phyloP scores from a whole-genome alignment of 2,329 filamentous ascomycete genomes.

The Aureobasidium uvarum region DNA sequence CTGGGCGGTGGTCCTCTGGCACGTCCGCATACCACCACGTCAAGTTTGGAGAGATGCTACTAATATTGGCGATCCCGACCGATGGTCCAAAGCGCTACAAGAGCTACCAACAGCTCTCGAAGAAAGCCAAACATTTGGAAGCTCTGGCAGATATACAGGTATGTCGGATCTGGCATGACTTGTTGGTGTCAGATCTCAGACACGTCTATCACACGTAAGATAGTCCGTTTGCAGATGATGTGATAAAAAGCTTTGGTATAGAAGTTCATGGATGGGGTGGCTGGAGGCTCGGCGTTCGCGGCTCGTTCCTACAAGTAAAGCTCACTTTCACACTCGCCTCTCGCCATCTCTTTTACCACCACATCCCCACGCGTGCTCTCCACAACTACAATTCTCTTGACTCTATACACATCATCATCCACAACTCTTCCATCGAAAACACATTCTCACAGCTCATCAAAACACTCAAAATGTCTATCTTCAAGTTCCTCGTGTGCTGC shows the following conservation, averaged over 20 bases:
- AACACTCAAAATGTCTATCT: neutral
- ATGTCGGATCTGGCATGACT: neutral
- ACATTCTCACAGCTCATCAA: neutral
- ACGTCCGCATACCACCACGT: no score
- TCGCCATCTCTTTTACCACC: neutral
- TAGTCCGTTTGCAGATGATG: neutral
- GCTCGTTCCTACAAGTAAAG: neutral
- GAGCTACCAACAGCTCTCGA: neutral
- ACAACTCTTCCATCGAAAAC: neutral
- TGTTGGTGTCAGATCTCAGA: neutral
- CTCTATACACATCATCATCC: neutral
- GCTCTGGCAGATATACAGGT: neutral
- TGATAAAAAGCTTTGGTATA: neutral
- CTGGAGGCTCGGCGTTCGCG: neutral
- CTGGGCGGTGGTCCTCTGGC: no score
- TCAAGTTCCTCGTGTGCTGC: neutral
- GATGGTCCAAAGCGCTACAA: no score
- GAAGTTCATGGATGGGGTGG: slow-evolving; percentile 4
- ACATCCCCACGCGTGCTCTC: neutral
- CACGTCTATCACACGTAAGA: neutral
- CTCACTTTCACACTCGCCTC: neutral
- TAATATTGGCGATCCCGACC: no score
- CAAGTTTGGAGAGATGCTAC: no score
- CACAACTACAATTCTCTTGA: neutral
- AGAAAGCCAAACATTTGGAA: neutral